Conservation (phyloP, 2,329 filamentous ascomycete genomes). For the Arachnopeziza araneosa region DNA sequence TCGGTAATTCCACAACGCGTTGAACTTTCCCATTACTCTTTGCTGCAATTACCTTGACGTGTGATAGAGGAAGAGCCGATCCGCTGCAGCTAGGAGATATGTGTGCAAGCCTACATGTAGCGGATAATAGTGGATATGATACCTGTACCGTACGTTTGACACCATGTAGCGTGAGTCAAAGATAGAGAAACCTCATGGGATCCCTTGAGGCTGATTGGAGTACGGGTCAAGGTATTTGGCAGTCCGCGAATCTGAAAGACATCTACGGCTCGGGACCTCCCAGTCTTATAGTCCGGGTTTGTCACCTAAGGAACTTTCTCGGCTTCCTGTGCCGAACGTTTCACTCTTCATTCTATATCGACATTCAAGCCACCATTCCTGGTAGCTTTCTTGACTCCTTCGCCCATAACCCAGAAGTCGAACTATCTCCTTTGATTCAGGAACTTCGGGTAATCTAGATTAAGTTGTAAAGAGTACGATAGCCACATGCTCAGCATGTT, state of each 20-base stretch:
- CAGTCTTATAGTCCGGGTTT: neutral
- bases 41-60: neutral
- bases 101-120: neutral
- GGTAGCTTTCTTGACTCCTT: no score
- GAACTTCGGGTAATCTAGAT: no score
- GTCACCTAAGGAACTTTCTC: neutral
- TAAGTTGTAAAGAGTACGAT: no score
- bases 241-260: neutral
- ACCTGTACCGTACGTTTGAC: neutral
- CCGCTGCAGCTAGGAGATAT: neutral
- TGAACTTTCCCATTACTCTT: neutral
- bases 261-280: neutral
- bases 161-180: no score
- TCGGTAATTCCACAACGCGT: neutral
- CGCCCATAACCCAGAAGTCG: no score
- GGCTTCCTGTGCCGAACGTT: neutral
- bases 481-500: neutral
- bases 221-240: neutral
- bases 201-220: no score
- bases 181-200: no score
- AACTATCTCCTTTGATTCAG: no score
- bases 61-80: neutral
- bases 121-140: neutral
- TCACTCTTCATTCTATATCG: neutral
- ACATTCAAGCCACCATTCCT: no score